These are phyloP conservation scores for Dictyophora rubrovolvata DNA, from an alignment of 768 basidiomycete genomes.

Conservation along the genomic window DNA sequence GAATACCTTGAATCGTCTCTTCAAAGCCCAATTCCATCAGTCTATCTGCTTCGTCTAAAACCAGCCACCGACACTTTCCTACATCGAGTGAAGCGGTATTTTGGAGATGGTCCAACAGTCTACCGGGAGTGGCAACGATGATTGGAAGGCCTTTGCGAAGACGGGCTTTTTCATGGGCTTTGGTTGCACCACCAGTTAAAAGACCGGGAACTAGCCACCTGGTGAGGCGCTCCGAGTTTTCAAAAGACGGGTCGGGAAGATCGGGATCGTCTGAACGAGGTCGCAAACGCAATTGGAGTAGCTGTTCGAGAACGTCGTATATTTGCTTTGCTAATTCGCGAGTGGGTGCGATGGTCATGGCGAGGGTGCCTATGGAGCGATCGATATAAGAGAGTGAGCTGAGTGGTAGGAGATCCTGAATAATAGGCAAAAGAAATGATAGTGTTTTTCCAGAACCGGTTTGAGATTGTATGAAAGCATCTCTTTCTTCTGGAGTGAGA, in stretches of 20 bases:
- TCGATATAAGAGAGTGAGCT: slow-evolving; percentile 89
- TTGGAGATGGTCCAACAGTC: slow-evolving; percentile 91
- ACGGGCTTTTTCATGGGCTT: slow-evolving; percentile 91
- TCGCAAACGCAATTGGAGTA: slow-evolving; percentile 68
- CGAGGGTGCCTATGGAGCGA: slow-evolving; percentile 88
- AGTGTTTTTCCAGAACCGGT: slow-evolving; percentile 97
- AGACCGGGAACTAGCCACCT: slow-evolving; percentile 93
- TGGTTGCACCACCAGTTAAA: slow-evolving; percentile 87
- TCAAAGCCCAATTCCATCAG: slow-evolving; percentile 98
- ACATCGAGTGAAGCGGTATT: slow-evolving; percentile 89
- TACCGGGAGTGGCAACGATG: slow-evolving; percentile 90
- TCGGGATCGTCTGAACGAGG: slow-evolving; percentile 37
- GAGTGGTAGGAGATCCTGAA: slow-evolving; percentile 87
- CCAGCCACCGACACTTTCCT: slow-evolving; percentile 90
- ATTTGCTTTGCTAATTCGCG: slow-evolving; percentile 96
- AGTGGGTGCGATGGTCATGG: slow-evolving; percentile 90
- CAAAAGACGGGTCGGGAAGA: slow-evolving; percentile 7
- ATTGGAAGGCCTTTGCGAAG: slow-evolving; percentile 92
- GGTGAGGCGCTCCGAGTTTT: slow-evolving; percentile 39
- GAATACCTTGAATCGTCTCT: slow-evolving; percentile 85
- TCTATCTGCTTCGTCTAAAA: slow-evolving; percentile 94
- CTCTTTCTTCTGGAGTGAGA: slow-evolving; percentile 42
- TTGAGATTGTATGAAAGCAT: slow-evolving; percentile 91
- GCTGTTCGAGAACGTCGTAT: slow-evolving; percentile 79
- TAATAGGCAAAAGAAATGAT: slow-evolving; percentile 86